Percentiles rank a stretch among this genome's conserved stretches.
Conservation (phyloP, 1,284 basidiomycete species). For the Ceratobasidium sp. region DNA sequence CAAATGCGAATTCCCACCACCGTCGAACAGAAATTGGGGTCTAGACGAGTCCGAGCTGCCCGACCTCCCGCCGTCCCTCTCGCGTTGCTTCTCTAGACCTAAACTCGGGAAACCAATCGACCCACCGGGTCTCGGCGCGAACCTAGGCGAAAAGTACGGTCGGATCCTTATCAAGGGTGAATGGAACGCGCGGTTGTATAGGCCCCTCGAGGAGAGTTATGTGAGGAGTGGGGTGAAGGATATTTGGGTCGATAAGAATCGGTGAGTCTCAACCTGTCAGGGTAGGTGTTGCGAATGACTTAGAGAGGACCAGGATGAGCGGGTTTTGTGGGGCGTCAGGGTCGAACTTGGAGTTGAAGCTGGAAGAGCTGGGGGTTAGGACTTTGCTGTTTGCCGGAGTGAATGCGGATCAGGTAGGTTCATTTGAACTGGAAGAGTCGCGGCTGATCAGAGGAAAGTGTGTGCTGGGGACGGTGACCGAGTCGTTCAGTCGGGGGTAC, state of each 20-base stretch:
- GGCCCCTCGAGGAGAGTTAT: slow-evolving; percentile 63
- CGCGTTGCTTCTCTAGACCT: slow-evolving; percentile 53
- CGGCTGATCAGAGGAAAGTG: slow-evolving; percentile 39
- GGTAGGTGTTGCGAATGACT: background rate
- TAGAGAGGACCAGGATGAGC: slow-evolving; percentile 59
- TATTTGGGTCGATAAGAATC: slow-evolving; percentile 75
- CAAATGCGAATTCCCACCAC: background rate
- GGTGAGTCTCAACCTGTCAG: slow-evolving; percentile 50
- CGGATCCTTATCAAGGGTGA: slow-evolving; percentile 65
- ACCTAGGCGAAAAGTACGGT: slow-evolving; percentile 62
- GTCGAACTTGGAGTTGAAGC: slow-evolving; percentile 63
- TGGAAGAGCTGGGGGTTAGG: slow-evolving; percentile 66
- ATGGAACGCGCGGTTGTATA: slow-evolving; percentile 64
- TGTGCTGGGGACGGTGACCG: slow-evolving; percentile 28
- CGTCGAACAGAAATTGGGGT: slow-evolving; percentile 65
- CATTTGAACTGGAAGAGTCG: background rate
- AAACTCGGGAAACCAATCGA: slow-evolving; percentile 51
- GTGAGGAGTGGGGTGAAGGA: slow-evolving; percentile 60
- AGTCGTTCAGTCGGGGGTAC: slow-evolving; percentile 26
- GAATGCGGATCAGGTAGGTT: slow-evolving; percentile 61
- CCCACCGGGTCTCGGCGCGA: slow-evolving; percentile 62
- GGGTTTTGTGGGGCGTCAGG: slow-evolving; percentile 67
- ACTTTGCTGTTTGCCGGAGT: slow-evolving; percentile 70
- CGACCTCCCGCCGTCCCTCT: slow-evolving; percentile 65
- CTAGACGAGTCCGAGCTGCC: slow-evolving; percentile 66